Base-by-base conservation (phyloP, 1,284 basidiomycete species). In the Rhodotorula mucilaginosa region DNA sequence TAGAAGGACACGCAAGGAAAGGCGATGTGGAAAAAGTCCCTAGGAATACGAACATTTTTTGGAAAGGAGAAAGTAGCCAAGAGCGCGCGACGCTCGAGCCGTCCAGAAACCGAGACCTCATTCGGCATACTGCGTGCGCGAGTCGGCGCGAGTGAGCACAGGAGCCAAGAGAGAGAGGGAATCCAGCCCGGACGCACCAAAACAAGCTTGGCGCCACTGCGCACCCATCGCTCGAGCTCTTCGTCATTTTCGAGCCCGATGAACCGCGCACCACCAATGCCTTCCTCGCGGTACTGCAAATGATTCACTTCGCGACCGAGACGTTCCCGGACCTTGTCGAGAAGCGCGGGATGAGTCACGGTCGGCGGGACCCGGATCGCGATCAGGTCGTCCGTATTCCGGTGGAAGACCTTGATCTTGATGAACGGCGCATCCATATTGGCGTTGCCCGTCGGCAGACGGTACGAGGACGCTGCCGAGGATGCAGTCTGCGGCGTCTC, bases 351-450 rank as follows among this genome's bases (percentile, higher is more conserved):
- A 78, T 91, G 89, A 8, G 91, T 88, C 47, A 98, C 93, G 51
- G 86, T 87, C n/a, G 96, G 93, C 78, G 96, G 94, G 57, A 98
- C 95, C n/a, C 97, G 89, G 65, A 99, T 93, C 5, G 97, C 96
- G 72, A 99, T 93, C 64, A 99, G 84, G 80, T 98, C 96, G 80
- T 97, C 92, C 39, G 93, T 90, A 71, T 90, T 86, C 47, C 90
- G 86, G 81, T 97, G 90, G 79, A 96, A 97, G 67, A 99, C 93
- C 84, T 99, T 99, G 83, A 99, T 97, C 84, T 97, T 97, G 77
- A 97, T 87, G 82, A 94, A 96, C 51, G 92, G 88, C 87, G 76
- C 89, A 90, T 65, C 84, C 62, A 67, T 74, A n/a, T 75, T 73
- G 44, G 75, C 75, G 21, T 34, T 76, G 29, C 75, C 75, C 58